Conservation (phyloP, 257 asterid species). For the Leonotis leonurus region DNA sequence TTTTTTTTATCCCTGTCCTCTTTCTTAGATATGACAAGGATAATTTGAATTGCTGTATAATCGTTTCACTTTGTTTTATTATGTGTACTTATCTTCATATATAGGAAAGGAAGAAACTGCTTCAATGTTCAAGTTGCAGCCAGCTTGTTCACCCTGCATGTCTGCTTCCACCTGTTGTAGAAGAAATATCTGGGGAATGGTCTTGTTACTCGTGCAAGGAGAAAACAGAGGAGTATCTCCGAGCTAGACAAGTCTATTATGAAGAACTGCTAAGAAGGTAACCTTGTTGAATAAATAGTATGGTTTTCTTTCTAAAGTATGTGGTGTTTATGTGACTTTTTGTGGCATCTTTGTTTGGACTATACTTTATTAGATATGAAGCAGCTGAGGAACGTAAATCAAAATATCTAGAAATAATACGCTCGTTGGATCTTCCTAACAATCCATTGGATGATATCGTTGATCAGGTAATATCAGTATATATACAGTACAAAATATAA, state of each 20-base stretch:
- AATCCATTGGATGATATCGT: constrained; percentile 97
- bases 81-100: constrained; percentile 7
- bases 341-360: constrained; percentile 6
- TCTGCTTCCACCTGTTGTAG: constrained; percentile 74
- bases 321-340: constrained; percentile 7
- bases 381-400: constrained; percentile 70
- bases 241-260: constrained; percentile 62
- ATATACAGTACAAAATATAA: not conserved
- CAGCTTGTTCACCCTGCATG: constrained; percentile 81
- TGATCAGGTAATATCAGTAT: constrained; percentile 60
- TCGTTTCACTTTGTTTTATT: not conserved
- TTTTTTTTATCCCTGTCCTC: constrained; percentile 3
- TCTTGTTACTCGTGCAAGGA: constrained; percentile 86
- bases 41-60: not conserved
- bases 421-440: constrained; percentile 90
- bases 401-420: constrained; percentile 69
- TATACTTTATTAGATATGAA: constrained; percentile 57
- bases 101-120: constrained; percentile 90
- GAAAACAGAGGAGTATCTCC: constrained; percentile 85
- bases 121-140: constrained; percentile 88
- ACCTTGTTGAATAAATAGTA: not conserved
- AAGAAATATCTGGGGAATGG: constrained; percentile 66
- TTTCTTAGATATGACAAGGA: constrained; percentile 1
- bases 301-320: not conserved
- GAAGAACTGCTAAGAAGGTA: constrained; percentile 72